Conservation (phyloP, 257 asterid species). For the Lithospermum erythrorhizon region DNA sequence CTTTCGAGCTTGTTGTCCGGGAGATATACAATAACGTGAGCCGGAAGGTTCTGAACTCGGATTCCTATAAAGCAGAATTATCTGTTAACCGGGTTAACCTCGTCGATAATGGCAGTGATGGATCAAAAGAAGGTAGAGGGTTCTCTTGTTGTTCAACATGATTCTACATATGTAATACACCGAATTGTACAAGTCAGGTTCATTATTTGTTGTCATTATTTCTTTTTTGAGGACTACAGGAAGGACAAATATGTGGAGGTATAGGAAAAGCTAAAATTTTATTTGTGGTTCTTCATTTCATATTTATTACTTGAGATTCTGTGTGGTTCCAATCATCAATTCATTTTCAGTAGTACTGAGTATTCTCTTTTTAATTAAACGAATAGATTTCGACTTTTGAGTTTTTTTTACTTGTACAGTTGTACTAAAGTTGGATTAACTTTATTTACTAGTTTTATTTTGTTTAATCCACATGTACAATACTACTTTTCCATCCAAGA, state of each 20-base stretch:
- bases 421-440: too few relatives aligned
- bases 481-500: too few relatives aligned
- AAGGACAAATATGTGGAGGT: background rate
- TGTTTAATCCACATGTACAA: too few relatives aligned
- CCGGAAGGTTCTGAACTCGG: slow-evolving; percentile 11
- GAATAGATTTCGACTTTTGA: too few relatives aligned
- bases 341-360: too few relatives aligned
- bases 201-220: background rate
- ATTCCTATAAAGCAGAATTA: slow-evolving; percentile 14
- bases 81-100: slow-evolving; percentile 14
- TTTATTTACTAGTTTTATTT: too few relatives aligned
- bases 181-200: slow-evolving; percentile 5
- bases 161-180: background rate
- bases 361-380: too few relatives aligned
- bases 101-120: slow-evolving; percentile 6
- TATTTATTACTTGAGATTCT: too few relatives aligned
- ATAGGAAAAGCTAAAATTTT: background rate
- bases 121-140: slow-evolving; percentile 3
- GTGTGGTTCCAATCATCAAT: too few relatives aligned
- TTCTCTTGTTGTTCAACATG: slow-evolving; percentile 13
- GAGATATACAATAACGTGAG: slow-evolving; percentile 10
- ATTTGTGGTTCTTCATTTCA: background rate
- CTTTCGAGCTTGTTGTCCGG: slow-evolving; percentile 9
- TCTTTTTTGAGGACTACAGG: background rate
- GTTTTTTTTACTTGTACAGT: too few relatives aligned